A percentile compares a stretch with the other conserved stretches of the same genome.
Conservation (phyloP, 2,329 filamentous ascomycete species). For the Sporothrix curviconia region DNA sequence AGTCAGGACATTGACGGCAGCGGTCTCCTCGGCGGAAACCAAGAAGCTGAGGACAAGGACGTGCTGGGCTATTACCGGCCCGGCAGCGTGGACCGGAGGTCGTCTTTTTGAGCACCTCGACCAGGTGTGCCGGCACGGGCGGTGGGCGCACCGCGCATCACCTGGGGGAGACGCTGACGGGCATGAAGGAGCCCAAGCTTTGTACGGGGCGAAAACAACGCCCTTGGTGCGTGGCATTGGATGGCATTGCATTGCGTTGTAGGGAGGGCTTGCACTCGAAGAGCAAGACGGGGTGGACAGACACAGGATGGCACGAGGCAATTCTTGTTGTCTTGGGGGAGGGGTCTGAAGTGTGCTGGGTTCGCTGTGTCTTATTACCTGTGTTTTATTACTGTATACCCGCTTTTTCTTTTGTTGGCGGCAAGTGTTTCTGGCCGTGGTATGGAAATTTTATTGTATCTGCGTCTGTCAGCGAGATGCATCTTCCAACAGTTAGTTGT, state of each 20-base stretch:
- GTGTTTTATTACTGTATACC: no score
- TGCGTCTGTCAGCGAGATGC: no score
- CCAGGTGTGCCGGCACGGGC: conserved; percentile 16
- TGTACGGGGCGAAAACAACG: conserved; percentile 22
- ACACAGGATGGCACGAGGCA: no score
- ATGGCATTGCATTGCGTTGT: no score
- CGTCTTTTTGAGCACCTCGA: conserved; percentile 25
- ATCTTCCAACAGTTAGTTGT: no score
- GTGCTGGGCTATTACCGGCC: conserved; percentile 27
- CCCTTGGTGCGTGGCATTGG: conserved; percentile 12
- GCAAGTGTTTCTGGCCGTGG: no score
- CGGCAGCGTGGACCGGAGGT: conserved; percentile 29
- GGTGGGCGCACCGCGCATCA: conserved; percentile 15
- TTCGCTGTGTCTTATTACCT: no score
- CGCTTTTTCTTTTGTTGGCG: no score
- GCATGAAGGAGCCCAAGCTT: conserved; percentile 19
- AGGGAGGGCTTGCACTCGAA: conserved; percentile 21
- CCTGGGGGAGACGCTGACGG: conserved; percentile 15
- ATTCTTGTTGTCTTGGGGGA: no score
- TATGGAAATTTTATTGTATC: no score
- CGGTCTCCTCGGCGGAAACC: conserved; percentile 9
- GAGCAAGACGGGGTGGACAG: neutral
- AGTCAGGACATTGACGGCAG: neutral
- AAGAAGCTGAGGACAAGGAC: conserved; percentile 21
- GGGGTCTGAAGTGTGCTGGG: no score